Percentiles rank a stretch among this genome's conserved stretches.
Evolutionary conservation across 2,329 filamentous ascomycete species (phyloP).

Genomic region (Curvularia sp.): DNA sequence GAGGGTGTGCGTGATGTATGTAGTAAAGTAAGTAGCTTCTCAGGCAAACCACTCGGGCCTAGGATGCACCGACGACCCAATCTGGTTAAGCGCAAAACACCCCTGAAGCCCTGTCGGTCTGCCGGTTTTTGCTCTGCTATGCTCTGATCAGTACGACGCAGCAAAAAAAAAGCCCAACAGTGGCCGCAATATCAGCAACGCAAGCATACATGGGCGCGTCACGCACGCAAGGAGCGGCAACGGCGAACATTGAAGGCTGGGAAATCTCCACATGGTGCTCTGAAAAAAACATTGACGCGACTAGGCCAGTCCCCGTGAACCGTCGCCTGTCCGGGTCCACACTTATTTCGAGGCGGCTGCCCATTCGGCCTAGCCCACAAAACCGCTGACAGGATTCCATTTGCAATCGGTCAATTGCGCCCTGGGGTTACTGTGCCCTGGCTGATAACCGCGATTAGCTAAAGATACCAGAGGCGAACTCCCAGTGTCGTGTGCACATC

Average conservation of each 20-base stretch:
- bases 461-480: constrained; percentile 18
- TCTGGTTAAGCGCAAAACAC: background rate
- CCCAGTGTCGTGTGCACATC: constrained; percentile 4
- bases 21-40: background rate
- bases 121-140: background rate
- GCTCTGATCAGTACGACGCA: background rate
- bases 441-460: constrained; percentile 19
- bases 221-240: constrained; percentile 5
- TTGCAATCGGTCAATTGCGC: constrained; percentile 19
- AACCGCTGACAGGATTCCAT: constrained; percentile 16
- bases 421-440: constrained; percentile 5
- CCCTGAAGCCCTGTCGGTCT: constrained; percentile 3
- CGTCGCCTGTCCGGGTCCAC: constrained; percentile 12
- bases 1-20: constrained; percentile 6
- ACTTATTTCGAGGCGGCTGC: constrained; percentile 6
- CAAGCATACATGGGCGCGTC: constrained; percentile 5
- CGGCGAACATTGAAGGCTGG: constrained; percentile 8
- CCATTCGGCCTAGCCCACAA: constrained; percentile 3
- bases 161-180: background rate
- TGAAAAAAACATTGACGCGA: constrained; percentile 20
- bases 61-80: background rate
- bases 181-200: background rate
- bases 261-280: constrained; percentile 13
- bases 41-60: constrained; percentile 2
- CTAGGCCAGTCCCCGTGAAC: constrained; percentile 15